Base-by-base conservation (phyloP, 164 flowering plant species). In the Pachysandra terminalis region DNA sequence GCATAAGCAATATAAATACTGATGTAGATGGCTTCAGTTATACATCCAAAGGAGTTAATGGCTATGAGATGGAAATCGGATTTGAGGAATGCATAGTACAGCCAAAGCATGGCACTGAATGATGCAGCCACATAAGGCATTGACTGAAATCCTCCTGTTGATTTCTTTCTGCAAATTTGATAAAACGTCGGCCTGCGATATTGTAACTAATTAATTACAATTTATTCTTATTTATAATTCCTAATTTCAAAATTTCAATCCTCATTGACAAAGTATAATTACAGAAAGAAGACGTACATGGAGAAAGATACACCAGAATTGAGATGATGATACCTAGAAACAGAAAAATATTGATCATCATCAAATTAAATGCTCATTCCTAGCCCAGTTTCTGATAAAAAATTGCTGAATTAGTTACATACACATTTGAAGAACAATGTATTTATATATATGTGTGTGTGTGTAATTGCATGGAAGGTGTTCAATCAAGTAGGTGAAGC, bases 111-210 rank as follows among this genome's bases (percentile, higher is more conserved):
- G 1, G 83, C 69, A 64, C 86, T 82, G 55, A 85, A 82, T 0
- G 83, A 78, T 25, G 85, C 78, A 32, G 84, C 69, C 59, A 83
- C 79, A 52, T 87, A 87, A 0, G 92, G 92, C 2, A 86, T 32
- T 0, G 83, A 77, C 27, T 87, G 88, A 65, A 72, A 87, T 25
- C 85, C 92, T 74, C 79, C 81, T 0, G 90, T 70, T n/a, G 89
- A 73, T 78, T 87, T 85, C 72, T 73, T 83, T 80, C 79, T 81
- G 68, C 73, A 77, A 17, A 87, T 81, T 45, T 73, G 59, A 60
- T 72, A 74, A 53, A 87, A 85, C 14, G 91, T 87, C 25, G 89
- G 87, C 73, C 90, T 86, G 81, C 55, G 19, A 13, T 5, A 55
- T n/a, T n/a, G n/a, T n/a, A n/a, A n/a, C n/a, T 2, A 55, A 55